A percentile compares a stretch with the other conserved stretches of the same genome.
phyloP scores from a whole-genome alignment of 2,329 filamentous ascomycete genomes.

The Cyphellophora attinorum region DNA sequence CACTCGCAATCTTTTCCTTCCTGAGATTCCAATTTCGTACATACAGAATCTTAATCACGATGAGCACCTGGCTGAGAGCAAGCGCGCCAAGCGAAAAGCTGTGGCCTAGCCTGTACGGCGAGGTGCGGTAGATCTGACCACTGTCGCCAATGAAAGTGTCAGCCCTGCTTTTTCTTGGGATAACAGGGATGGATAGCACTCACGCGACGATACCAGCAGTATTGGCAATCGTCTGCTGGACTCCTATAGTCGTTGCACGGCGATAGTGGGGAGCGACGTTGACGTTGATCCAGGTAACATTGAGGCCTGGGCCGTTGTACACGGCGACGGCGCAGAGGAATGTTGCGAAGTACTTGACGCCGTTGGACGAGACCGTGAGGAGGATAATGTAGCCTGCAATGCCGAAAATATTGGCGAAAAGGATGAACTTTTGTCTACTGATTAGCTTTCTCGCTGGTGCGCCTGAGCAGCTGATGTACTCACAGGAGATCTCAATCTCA shows the following conservation, averaged over 20 bases:
- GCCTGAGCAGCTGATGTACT: no score
- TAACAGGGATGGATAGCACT: no score
- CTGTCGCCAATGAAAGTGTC: no score
- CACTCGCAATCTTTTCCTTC: conserved; percentile 30
- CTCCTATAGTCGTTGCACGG: conserved; percentile 36
- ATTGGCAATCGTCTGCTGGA: conserved; percentile 40
- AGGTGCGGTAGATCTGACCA: conserved; percentile 19
- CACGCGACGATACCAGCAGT: conserved; percentile 40
- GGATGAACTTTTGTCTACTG: conserved; percentile 18
- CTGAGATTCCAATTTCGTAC: conserved; percentile 30
- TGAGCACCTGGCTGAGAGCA: conserved; percentile 26
- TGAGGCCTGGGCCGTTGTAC: conserved; percentile 21
- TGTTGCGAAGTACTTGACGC: conserved; percentile 21
- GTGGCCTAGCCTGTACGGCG: conserved; percentile 28
- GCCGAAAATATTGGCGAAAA: conserved; percentile 14
- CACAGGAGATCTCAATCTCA: conserved; percentile 17
- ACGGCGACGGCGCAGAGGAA: conserved; percentile 20
- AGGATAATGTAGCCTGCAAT: conserved; percentile 23
- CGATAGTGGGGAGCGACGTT: conserved; percentile 40
- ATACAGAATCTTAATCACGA: conserved; percentile 33
- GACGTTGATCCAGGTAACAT: conserved; percentile 39
- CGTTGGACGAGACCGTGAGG: conserved; percentile 21
- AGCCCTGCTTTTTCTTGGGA: no score
- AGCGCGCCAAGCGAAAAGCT: conserved; percentile 28
- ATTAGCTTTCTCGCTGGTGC: no score